A percentile compares a stretch with the other conserved stretches of the same genome.
These are phyloP conservation scores for Diphasiastrum complanatum DNA, from an alignment of 83 land plant species.

Conservation along the genomic window DNA sequence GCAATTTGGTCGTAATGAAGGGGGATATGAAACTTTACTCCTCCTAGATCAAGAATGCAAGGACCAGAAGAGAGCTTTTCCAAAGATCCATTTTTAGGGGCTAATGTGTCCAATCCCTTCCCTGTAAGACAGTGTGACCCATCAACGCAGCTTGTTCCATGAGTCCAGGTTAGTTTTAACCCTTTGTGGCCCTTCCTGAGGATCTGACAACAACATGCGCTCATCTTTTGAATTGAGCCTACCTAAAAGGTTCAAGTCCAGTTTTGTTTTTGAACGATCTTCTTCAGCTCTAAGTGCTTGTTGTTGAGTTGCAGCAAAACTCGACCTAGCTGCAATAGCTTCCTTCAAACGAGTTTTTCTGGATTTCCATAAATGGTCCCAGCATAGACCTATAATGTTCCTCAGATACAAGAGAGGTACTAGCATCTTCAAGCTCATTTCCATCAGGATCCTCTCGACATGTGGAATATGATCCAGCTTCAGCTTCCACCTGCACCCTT, in stretches of 20 bases:
- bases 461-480: slow-evolving; percentile 37
- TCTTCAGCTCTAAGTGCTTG: too few relatives aligned
- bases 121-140: too few relatives aligned
- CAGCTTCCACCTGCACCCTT: slow-evolving; percentile 39
- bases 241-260: too few relatives aligned
- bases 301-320: slow-evolving; percentile 22
- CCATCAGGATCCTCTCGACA: slow-evolving; percentile 48
- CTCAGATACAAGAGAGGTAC: slow-evolving; percentile 38
- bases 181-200: too few relatives aligned
- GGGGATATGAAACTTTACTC: slow-evolving; percentile 63
- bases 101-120: too few relatives aligned
- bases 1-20: slow-evolving; percentile 73
- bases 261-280: too few relatives aligned
- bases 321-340: slow-evolving; percentile 21
- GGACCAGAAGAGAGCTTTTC: too few relatives aligned
- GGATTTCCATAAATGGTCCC: slow-evolving; percentile 55
- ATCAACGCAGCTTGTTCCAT: too few relatives aligned
- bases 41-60: slow-evolving; percentile 75
- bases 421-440: slow-evolving; percentile 38
- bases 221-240: too few relatives aligned
- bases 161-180: too few relatives aligned
- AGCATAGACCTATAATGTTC: slow-evolving; percentile 60
- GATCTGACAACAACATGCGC: too few relatives aligned
- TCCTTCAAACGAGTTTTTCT: slow-evolving; percentile 41
- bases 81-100: too few relatives aligned